Evolutionary conservation across 345 rosid genomes (phyloP), one percentile per base, ranked within the genome.

Genomic region (Combretum micranthum): DNA sequence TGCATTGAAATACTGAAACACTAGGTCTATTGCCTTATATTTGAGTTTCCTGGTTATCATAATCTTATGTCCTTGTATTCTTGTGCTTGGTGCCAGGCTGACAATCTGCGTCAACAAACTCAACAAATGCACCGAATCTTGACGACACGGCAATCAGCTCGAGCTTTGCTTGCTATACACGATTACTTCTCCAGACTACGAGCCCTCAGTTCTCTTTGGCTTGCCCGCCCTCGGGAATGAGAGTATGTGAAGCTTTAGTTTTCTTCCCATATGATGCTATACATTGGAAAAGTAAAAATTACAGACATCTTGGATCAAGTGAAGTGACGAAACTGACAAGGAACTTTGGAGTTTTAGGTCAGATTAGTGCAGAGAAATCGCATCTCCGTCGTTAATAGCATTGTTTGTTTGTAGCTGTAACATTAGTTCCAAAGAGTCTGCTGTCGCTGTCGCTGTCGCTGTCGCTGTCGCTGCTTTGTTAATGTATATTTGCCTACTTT

Each of bases 131-230:
- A 83, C 57, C 81, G 88, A 15, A 69, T 82, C 66, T 64, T 85
- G 62, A 85, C 92, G 26, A 82, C 88, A 14, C 73, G 92, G 13
- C 92, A 85, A 63, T 82, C 92, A 9, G 92, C 92, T 10, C 88
- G 92, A 12, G 92, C 88, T 3, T 72, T 80, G 61, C 86, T 85
- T 15, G 92, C 86, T n/a, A 71, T 80, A 68, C 72, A 78, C 2
- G 92, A 85, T 60, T 80, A 85, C 52, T 85, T 76, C 75, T 74
- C 80, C 5, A 77, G 88, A 67, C 88, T 85, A 56, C 79, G 88
- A 51, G 92, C 92, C 37, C 86, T 85, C 55, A 85, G 92, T 48
- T 82, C 92, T 42, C 83, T 85, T 8, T 85, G 93, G 93, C 66
- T 85, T 48, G 93, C 93, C 39, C 66, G 93, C 15, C 93, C 93